These are phyloP conservation scores for Aristolochia fimbriata DNA, from an alignment of 164 flowering plant genomes.

Conservation along the genomic window DNA sequence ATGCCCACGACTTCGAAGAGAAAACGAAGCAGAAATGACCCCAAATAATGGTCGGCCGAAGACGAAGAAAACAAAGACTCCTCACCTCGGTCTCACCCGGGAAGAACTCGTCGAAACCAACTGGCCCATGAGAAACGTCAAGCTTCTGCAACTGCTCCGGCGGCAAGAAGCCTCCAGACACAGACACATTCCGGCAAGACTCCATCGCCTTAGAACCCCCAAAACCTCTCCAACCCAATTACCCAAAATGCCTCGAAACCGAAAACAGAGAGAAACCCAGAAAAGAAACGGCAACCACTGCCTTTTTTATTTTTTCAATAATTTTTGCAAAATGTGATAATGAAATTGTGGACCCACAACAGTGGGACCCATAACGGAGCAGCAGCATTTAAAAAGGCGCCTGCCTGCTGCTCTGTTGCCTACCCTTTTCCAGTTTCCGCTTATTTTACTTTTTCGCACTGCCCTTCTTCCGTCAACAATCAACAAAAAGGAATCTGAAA, in stretches of 20 bases:
- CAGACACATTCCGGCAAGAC: slow-evolving; percentile 32
- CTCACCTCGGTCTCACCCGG: slow-evolving; percentile 27
- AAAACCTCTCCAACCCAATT: not conserved
- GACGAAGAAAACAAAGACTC: not conserved
- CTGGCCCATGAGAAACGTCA: slow-evolving; percentile 14
- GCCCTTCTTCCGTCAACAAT: too few species aligned
- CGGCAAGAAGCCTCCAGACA: slow-evolving; percentile 22
- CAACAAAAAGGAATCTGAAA: too few species aligned
- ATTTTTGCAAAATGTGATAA: too few species aligned
- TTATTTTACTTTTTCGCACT: too few species aligned
- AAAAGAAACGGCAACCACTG: not conserved
- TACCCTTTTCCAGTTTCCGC: too few species aligned
- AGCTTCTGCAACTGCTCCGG: slow-evolving; percentile 20
- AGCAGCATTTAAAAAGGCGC: too few species aligned
- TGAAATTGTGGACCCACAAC: too few species aligned
- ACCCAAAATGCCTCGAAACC: not conserved
- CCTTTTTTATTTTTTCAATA: not conserved
- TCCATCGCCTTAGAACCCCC: slow-evolving; percentile 26
- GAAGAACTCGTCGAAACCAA: slow-evolving; percentile 37
- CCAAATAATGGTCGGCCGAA: not conserved
- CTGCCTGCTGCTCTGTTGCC: too few species aligned
- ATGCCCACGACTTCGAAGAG: not conserved
- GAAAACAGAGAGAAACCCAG: slow-evolving; percentile 7
- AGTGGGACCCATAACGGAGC: too few species aligned
- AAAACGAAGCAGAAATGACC: not conserved